Base-by-base conservation (phyloP, 257 asterid genomes). In the Capsicum pubescens region DNA sequence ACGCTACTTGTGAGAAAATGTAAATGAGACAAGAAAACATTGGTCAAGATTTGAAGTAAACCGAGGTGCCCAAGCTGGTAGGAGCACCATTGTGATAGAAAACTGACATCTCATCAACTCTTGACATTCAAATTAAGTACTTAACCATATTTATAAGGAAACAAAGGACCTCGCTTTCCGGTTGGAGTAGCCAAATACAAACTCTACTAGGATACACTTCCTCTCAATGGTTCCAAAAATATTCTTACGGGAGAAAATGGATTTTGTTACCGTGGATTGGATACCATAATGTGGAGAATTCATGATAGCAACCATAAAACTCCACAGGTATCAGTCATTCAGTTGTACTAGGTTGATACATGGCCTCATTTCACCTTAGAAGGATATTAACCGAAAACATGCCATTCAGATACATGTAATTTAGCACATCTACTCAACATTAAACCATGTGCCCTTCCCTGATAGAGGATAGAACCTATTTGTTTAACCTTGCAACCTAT, bases 241-340 rank as follows among this genome's bases (percentile, higher is more conserved):
- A 76, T 14, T 54, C 63, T 55, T 32, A 9, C 26, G 26, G 11
- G 15, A 76, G 5, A 52, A 76, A 7, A 26, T 26, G 63, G 26
- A 13, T 50, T 13, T 55, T 13, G 80, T 32, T 54, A 52, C 63
- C 0, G n/a, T 14, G n/a, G 63, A 76, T 72, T 19, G 42, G 63
- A 76, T 76, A 76, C 52, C 63, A 21, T 76, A 13, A 76, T 52
- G 63, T 26, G 81, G 81, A 55, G 63, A 50, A 52, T 52, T 52
- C 81, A 76, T 8, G 52, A 52, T 39, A 76, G 15, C 8, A 52
- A 14, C 14, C 48, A 26, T 52, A 76, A 26, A 26, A 76, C 63
- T 26, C 61, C 60, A 12, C 14, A 76, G 63, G 46, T 52, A 26
- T 52, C 48, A 16, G 2, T 52, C 8, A 46, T 13, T 52, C 48